These are phyloP conservation scores for Nevesoporus exiguus DNA, from an alignment of 768 basidiomycete species.

Conservation along the genomic window DNA sequence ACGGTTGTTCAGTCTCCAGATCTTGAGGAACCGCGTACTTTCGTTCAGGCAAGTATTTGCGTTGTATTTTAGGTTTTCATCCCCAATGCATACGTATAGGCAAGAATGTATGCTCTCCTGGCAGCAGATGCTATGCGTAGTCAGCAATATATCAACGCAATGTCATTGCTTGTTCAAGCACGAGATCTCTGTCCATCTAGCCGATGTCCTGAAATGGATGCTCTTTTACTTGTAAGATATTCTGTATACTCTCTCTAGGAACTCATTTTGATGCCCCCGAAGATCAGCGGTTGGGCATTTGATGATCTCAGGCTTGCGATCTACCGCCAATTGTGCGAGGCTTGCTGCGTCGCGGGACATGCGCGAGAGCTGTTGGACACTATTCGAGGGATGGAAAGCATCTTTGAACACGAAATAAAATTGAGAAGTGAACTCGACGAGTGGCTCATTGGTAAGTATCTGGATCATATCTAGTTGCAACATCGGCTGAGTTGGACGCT, in stretches of 20 bases:
- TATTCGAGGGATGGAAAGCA: slow-evolving; percentile 1
- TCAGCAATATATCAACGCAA: not conserved
- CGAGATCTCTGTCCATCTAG: slow-evolving; percentile 12
- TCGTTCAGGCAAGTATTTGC: slow-evolving; percentile 13
- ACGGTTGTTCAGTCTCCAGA: slow-evolving; percentile 1
- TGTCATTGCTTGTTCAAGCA: slow-evolving; percentile 2
- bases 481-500: not conserved
- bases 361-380: not conserved
- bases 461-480: not conserved
- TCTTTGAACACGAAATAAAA: slow-evolving; percentile 10
- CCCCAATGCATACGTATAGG: slow-evolving; percentile 1
- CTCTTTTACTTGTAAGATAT: slow-evolving; percentile 16
- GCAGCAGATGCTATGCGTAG: slow-evolving; percentile 7
- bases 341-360: not conserved
- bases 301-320: slow-evolving; percentile 8
- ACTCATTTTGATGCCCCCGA: not conserved
- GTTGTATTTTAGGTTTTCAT: not conserved
- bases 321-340: slow-evolving; percentile 10
- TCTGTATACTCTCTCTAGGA: not conserved
- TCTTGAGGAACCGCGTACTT: not conserved
- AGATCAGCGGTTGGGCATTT: slow-evolving; percentile 19
- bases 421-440: not conserved
- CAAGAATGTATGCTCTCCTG: slow-evolving; percentile 13
- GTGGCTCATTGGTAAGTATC: slow-evolving; percentile 13
- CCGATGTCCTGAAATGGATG: slow-evolving; percentile 3